Evolutionary conservation across 371 early-diverging fungal genomes (phyloP).

Genomic region (Conidiobolus incongruus): DNA sequence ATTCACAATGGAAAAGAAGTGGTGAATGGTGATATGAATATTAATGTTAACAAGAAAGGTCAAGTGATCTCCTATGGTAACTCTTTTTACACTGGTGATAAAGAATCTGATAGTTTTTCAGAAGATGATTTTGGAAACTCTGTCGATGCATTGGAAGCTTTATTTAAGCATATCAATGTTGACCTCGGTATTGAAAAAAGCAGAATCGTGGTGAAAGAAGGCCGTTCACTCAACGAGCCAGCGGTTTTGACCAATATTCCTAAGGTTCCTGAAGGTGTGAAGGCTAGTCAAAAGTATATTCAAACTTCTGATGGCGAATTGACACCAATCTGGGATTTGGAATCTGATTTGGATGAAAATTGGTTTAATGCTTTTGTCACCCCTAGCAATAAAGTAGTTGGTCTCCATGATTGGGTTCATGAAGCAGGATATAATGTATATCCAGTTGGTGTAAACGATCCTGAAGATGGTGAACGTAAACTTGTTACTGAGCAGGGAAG

Average conservation of each 20-base stretch:
- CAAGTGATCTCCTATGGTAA: slow-evolving; percentile 44
- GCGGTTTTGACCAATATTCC: too few species aligned
- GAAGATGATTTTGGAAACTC: too few species aligned
- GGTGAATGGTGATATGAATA: slow-evolving; percentile 55
- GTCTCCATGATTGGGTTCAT: not conserved
- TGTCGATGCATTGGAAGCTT: too few species aligned
- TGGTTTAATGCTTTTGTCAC: not conserved
- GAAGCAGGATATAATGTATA: not conserved
- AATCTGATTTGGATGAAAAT: not conserved
- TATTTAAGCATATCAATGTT: too few species aligned
- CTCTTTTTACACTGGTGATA: slow-evolving; percentile 36
- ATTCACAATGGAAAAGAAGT: slow-evolving; percentile 45
- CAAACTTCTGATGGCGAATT: not conserved
- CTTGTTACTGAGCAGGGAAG: not conserved
- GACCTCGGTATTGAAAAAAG: too few species aligned
- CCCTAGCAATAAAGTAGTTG: not conserved
- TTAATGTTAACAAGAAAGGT: slow-evolving; percentile 50
- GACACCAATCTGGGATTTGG: not conserved
- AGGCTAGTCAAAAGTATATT: too few species aligned
- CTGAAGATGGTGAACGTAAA: too few species aligned
- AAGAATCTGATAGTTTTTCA: too few species aligned
- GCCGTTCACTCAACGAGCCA: too few species aligned
- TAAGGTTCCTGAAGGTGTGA: not conserved
- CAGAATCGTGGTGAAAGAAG: too few species aligned
- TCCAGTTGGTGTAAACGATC: too few species aligned